Conservation (phyloP, 768 basidiomycete genomes). For the Agaricus blazei region DNA sequence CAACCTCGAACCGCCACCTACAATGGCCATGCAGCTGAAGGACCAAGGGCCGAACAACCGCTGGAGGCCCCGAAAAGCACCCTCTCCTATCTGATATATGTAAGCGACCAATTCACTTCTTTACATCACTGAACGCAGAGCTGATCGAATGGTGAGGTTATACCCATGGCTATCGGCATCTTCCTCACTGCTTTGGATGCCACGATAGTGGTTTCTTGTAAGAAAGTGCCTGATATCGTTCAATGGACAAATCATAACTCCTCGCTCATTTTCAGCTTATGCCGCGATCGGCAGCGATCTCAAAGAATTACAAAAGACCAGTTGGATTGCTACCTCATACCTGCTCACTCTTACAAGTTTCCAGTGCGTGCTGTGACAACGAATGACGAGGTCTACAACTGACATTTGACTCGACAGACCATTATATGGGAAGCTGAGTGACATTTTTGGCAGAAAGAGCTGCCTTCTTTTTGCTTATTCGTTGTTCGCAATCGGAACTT, state of each 20-base stretch:
- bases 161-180: slow-evolving; percentile 15
- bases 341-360: slow-evolving; percentile 57
- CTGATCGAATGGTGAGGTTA: not conserved
- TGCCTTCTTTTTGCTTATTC: slow-evolving; percentile 53
- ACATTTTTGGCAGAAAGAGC: slow-evolving; percentile 58
- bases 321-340: slow-evolving; percentile 64
- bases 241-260: not conserved
- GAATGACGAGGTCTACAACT: not conserved
- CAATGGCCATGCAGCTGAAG: slow-evolving; percentile 8
- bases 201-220: slow-evolving; percentile 16
- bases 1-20: slow-evolving; percentile 10
- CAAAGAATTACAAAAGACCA: slow-evolving; percentile 57
- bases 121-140: no score
- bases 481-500: slow-evolving; percentile 48
- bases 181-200: slow-evolving; percentile 15
- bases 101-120: slow-evolving; percentile 20
- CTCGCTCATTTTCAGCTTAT: slow-evolving; percentile 28
- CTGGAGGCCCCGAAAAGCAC: not conserved
- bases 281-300: slow-evolving; percentile 55
- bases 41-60: slow-evolving; percentile 9
- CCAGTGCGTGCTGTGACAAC: slow-evolving; percentile 33
- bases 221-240: not conserved
- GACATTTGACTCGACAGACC: slow-evolving; percentile 31
- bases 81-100: slow-evolving; percentile 5
- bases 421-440: slow-evolving; percentile 59